phyloP scores from a whole-genome alignment of 495 filamentous ascomycete genomes.

The Neurospora terricola region DNA sequence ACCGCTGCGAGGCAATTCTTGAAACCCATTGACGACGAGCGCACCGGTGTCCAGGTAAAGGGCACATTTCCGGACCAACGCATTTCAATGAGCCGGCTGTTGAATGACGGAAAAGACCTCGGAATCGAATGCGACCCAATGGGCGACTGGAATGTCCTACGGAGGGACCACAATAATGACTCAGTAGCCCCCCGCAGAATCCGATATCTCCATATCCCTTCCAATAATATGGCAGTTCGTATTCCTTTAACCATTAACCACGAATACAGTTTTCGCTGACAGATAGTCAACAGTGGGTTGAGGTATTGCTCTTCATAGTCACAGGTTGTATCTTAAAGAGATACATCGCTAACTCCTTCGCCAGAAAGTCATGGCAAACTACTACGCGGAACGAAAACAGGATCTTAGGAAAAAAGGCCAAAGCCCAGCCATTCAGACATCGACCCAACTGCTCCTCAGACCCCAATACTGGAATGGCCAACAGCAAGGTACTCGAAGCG shows the following conservation, averaged over 20 bases:
- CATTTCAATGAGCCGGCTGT: slow-evolving; percentile 2
- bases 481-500: slow-evolving; percentile 14
- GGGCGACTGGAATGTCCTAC: neutral
- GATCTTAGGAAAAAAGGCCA: neutral
- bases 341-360: neutral
- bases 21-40: slow-evolving; percentile 1
- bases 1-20: neutral
- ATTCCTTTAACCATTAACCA: too few relatives aligned
- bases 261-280: too few relatives aligned
- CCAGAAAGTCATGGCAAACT: slow-evolving; percentile 11
- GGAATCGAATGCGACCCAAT: too few relatives aligned
- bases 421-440: neutral
- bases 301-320: neutral
- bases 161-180: too few relatives aligned
- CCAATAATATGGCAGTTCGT: slow-evolving; percentile 15
- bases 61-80: slow-evolving; percentile 12
- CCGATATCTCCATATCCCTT: slow-evolving; percentile 11
- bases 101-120: too few relatives aligned
- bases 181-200: neutral
- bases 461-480: slow-evolving; percentile 23
- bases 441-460: slow-evolving; percentile 10
- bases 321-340: neutral
- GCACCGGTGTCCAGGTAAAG: slow-evolving; percentile 3
- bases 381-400: slow-evolving; percentile 7
- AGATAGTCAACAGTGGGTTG: slow-evolving; percentile 5